Base-by-base conservation (phyloP, 2,329 filamentous ascomycete species). In the Scedosporium dehoogii region DNA sequence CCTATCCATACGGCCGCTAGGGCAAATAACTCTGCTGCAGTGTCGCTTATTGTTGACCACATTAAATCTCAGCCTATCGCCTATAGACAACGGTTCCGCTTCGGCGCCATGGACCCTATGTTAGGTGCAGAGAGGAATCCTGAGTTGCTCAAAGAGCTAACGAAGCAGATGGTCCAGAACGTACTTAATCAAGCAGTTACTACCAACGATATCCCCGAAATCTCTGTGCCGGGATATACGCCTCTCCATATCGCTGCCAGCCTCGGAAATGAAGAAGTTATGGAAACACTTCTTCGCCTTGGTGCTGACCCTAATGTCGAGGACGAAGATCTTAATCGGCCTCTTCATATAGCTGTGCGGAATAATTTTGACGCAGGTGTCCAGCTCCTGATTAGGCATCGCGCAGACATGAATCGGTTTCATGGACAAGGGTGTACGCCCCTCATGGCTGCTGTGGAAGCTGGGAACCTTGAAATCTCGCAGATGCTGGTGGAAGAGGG, bases 351-450 rank as follows among this genome's bases (percentile, higher is more conserved):
- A 14, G 55, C 61, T 1, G 61, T 53, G 3, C 38, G 53, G 44
- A 56, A 61, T 21, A 53, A 38, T 6, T 38, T 55, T 27, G 48
- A 61, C 3, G 7, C n/a, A 9, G 29, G 16, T 5, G 59, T 61
- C 14, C 46, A 27, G 27, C 25, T 61, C 6, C 44, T 61, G 16
- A 33, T 61, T 12, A 23, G 10, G 7, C 16, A 23, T 16, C 41
- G 53, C 6, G 60, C 55, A 14, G 46, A 58, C 14, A 23, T 18
- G 38, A 48, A 44, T 33, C 12, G 53, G 25, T 42, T 25, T 5
- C 53, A 62, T 55, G 53, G 53, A 7, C 38, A 58, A 21, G 53
- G 60, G n/a, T 56, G 46, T 23, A 62, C 64, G 51, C 62, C 64
- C 4, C 60, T 65, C 23, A 63, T 63, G 64, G 56, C 48, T 10